Base-by-base conservation (phyloP, 768 basidiomycete species). In the Mycena metata region DNA sequence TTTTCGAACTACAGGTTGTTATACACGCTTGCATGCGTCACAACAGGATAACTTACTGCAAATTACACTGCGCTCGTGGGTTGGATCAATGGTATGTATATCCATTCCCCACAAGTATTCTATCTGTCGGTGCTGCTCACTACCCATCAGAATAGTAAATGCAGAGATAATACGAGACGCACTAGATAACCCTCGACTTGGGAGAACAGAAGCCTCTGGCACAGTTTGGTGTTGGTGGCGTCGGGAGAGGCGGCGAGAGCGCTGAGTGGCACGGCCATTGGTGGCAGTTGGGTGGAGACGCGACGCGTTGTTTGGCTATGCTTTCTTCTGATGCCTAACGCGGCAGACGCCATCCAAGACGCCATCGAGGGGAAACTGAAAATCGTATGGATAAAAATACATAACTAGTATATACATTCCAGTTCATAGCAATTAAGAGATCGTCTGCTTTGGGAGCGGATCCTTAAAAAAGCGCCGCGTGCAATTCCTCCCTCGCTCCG, bases 51-150 rank as follows among this genome's bases (percentile, higher is more conserved):
- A 30, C 30, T 30, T 30, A 43, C 21, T 58, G 35, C 15, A 9
- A 17, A 58, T 23, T n/a, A 62, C 51, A 33, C 60, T 62, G 24
- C 39, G 39, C 30, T 62, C 50, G 19, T 62, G 60, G 8, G 39
- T 33, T 35, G 50, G 39, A 52, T 62, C 26, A 3, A 62, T 30
- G 9, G 60, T 43, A 50, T 52, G 8, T 42, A 52, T 52, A 4
- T 62, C 41, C 21, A 62, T 30, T 33, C 60, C 60, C 60, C 60
- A 62, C 41, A 62, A 12, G n/a, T 62, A 52, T 50, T 62, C 60
- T 36, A 62, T 43, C 6, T 43, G 21, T 2, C 50, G 60, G 19
- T 52, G 49, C 60, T 62, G 17, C n/a, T 26, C 23, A 41, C 24
- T 2, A 13, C 39, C 6, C 11, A 15, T 39, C 39, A 39, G 39